These are phyloP conservation scores for Saccharomycopsis oosterbeekiorum DNA, from an alignment of 805 yeast species.

Conservation along the genomic window DNA sequence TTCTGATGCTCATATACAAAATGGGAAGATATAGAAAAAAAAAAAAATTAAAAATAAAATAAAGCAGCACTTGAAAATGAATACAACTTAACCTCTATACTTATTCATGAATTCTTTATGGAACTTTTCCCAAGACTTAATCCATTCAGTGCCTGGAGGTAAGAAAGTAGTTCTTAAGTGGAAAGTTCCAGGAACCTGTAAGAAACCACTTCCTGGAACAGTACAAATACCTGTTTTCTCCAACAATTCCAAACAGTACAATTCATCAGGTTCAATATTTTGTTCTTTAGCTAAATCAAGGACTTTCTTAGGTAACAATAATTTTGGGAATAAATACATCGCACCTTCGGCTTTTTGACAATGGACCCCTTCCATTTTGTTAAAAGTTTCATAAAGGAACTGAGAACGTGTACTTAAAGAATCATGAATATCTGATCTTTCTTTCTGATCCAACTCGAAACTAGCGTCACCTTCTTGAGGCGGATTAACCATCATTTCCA, in stretches of 20 bases:
- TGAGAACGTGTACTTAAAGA: conserved; percentile 57
- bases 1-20: too few species aligned
- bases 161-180: conserved; percentile 95
- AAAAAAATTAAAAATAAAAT: neutral
- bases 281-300: conserved; percentile 46
- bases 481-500: conserved; percentile 90
- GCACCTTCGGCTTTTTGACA: conserved; percentile 95
- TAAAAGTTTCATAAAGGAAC: conserved; percentile 59
- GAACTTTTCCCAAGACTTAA: conserved; percentile 65
- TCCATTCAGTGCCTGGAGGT: conserved; percentile 93
- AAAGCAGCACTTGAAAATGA: too few species aligned
- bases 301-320: conserved; percentile 57
- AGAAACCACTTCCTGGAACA: conserved; percentile 96
- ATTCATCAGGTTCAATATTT: conserved; percentile 67
- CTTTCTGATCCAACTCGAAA: conserved; percentile 53
- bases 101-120: conserved; percentile 47
- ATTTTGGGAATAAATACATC: conserved; percentile 88
- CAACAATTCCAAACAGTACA: conserved; percentile 75
- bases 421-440: conserved; percentile 50
- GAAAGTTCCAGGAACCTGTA: conserved; percentile 80
- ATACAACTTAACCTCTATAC: neutral
- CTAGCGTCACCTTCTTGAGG: conserved; percentile 74
- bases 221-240: conserved; percentile 92
- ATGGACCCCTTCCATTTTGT: conserved; percentile 65
- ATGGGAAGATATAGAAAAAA: neutral